Percentiles rank a stretch among this genome's conserved stretches.
phyloP scores from a whole-genome alignment of 495 filamentous ascomycete species.

The Penicillium riverlandense region DNA sequence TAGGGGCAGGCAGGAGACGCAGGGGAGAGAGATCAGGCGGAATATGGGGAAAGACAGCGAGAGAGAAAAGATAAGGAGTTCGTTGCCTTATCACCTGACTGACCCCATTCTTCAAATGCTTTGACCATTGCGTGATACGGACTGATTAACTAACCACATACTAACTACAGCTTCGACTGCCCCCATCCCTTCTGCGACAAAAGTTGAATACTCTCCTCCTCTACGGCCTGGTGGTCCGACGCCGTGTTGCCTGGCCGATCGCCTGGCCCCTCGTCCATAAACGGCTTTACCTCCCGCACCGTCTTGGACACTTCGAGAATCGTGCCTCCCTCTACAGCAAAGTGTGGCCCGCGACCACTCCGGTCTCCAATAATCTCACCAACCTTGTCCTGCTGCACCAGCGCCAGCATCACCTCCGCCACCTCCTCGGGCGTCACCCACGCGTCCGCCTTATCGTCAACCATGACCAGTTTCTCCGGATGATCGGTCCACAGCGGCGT shows the following conservation, averaged over 20 bases:
- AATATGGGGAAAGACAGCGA: constrained; percentile 1
- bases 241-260: constrained; percentile 39
- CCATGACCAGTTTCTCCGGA: constrained; percentile 55
- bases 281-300: constrained; percentile 43
- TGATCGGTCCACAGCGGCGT: constrained; percentile 64
- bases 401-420: constrained; percentile 54
- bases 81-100: constrained; percentile 1
- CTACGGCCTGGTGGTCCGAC: constrained; percentile 27
- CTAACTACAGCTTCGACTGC: constrained; percentile 8
- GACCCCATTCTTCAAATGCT: constrained; percentile 1
- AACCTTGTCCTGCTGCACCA: constrained; percentile 45
- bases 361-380: constrained; percentile 36
- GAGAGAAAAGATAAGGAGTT: background rate
- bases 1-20: no score
- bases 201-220: constrained; percentile 40
- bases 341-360: constrained; percentile 23
- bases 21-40: no score
- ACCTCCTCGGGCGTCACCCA: constrained; percentile 63
- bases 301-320: constrained; percentile 55
- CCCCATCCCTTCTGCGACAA: constrained; percentile 40
- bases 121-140: constrained; percentile 1
- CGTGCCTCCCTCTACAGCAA: constrained; percentile 36
- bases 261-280: constrained; percentile 53
- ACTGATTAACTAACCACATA: background rate
- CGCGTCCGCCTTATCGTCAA: constrained; percentile 40